Evolutionary conservation across 768 basidiomycete genomes (phyloP).

Genomic region (Sporobolomyces roseus): DNA sequence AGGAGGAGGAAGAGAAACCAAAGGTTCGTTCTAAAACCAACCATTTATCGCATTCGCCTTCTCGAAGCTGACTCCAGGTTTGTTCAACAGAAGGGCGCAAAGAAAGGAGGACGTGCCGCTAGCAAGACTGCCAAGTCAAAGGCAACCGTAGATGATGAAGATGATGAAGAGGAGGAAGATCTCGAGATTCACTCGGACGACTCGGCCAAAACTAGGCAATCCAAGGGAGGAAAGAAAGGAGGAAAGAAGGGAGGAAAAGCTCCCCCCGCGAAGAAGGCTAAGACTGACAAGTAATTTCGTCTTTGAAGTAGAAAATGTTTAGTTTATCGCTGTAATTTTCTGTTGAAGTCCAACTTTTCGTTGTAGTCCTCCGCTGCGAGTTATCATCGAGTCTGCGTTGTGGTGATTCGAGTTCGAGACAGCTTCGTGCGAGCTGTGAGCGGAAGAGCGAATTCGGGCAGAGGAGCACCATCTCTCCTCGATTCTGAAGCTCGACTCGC

Average conservation of each 20-base stretch:
- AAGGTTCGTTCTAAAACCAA: neutral
- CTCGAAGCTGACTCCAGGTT: neutral
- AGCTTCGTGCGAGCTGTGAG: too few relatives aligned
- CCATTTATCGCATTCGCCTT: neutral
- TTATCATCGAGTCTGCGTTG: too few relatives aligned
- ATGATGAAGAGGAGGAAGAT: slow-evolving; percentile 25
- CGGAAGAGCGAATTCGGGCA: too few relatives aligned
- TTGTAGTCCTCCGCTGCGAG: too few relatives aligned
- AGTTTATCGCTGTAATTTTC: too few relatives aligned
- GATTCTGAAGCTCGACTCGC: too few relatives aligned
- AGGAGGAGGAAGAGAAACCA: slow-evolving; percentile 2
- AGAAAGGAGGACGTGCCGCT: neutral
- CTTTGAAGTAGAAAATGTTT: too few relatives aligned
- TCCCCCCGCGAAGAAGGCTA: slow-evolving; percentile 10
- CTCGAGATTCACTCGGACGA: slow-evolving; percentile 23
- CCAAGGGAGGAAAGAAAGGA: slow-evolving; percentile 3
- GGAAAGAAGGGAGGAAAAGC: slow-evolving; percentile 1
- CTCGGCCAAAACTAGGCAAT: slow-evolving; percentile 5
- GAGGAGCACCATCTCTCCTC: too few relatives aligned
- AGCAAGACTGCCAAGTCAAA: slow-evolving; percentile 20
- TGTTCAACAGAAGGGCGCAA: neutral
- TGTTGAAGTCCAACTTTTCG: too few relatives aligned
- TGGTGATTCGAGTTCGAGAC: too few relatives aligned
- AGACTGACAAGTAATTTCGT: slow-evolving; percentile 9
- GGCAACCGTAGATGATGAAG: slow-evolving; percentile 9